Evolutionary conservation across 257 asterid species (phyloP), one percentile per base, ranked within the genome.

Genomic region (Misopates orontium): DNA sequence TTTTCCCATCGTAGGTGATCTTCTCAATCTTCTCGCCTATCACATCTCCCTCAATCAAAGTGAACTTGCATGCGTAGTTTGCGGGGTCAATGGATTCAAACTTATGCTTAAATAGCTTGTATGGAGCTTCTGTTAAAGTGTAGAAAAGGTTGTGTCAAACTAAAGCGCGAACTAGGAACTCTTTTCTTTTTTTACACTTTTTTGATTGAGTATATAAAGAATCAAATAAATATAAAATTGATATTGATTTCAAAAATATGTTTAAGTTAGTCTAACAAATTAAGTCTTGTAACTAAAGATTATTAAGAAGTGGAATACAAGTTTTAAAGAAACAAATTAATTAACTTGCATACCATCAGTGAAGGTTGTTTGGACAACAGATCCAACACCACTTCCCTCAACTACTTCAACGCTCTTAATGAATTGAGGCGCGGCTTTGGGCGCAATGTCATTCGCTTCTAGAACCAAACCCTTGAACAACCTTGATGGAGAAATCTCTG

Each of bases 361-460:
- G 42, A 36, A 36, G 42, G 4, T 36, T 36, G 42, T 36, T 3
- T 8, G 6, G 32, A 56, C 73, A 49, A 75, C 53, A 39, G 69
- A 69, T 48, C 82, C 83, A 3, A 50, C 79, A 0, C 72, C 88
- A 20, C 80, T 78, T 20, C 84, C 83, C 45, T 75, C 69, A 13
- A 78, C 36, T 8, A 32, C 65, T 40, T 78, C 77, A 2, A 75
- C 18, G 6, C 60, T 75, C 36, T 77, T 67, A 67, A 83, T 67
- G 10, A 73, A 74, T 8, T 66, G 64, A 14, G 88, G 83, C 71
- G 75, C 4, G 67, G 69, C 45, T 56, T 73, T 73, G 2, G 84
- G 85, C 0, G 73, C 22, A 70, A 75, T 71, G 75, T 58, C 73
- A 31, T 80, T 69, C 10, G 72, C 31, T 51, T 80, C 79, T 8